phyloP scores from a whole-genome alignment of 257 asterid genomes.

The Dorcoceras hygrometricum region DNA sequence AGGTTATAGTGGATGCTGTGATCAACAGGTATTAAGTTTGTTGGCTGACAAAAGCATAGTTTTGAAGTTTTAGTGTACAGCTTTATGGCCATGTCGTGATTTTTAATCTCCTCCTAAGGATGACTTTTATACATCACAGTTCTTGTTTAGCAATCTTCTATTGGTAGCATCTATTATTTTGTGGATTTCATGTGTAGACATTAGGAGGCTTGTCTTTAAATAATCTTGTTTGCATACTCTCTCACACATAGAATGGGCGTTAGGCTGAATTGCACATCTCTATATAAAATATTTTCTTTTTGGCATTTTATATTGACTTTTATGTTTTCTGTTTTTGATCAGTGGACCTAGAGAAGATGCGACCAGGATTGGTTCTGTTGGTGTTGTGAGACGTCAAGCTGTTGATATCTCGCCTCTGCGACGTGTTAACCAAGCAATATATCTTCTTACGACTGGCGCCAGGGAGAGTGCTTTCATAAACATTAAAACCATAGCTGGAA shows the following conservation, averaged over 20 bases:
- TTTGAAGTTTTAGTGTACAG: neutral
- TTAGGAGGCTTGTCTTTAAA: neutral
- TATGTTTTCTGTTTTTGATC: neutral
- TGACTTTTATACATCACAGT: neutral
- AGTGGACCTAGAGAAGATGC: slow-evolving; percentile 92
- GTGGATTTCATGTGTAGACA: neutral
- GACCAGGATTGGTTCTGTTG: slow-evolving; percentile 81
- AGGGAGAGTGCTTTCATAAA: slow-evolving; percentile 81
- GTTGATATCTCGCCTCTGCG: slow-evolving; percentile 85
- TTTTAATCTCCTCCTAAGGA: neutral
- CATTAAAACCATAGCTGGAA: slow-evolving; percentile 64
- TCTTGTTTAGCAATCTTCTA: neutral
- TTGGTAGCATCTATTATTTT: neutral
- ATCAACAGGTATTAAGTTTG: slow-evolving; percentile 56
- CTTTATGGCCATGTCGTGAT: neutral
- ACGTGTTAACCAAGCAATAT: slow-evolving; percentile 76
- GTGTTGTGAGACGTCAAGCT: slow-evolving; percentile 86
- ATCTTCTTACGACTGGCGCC: slow-evolving; percentile 74
- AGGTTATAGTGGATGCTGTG: slow-evolving; percentile 78
- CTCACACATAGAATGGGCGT: neutral
- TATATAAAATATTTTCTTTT: neutral
- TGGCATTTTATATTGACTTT: neutral
- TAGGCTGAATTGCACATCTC: neutral
- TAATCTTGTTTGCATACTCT: neutral
- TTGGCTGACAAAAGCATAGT: neutral